Evolutionary conservation across 2,329 filamentous ascomycete genomes (phyloP), one percentile per base, ranked within the genome.

Genomic region (Zasmidium cellare): DNA sequence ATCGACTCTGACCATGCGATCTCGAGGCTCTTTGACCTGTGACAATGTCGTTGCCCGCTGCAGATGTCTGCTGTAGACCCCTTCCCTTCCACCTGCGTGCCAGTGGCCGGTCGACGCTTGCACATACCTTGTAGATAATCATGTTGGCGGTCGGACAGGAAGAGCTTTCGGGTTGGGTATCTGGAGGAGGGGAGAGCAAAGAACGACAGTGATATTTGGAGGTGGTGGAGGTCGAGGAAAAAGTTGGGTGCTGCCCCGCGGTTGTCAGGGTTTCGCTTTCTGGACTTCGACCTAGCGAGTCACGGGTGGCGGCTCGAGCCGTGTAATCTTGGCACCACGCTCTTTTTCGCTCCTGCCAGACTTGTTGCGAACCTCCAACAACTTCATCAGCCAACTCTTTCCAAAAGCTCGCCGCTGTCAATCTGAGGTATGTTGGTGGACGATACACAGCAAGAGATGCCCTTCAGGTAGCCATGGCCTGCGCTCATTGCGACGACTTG

Each of bases 81-180:
- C n/a, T n/a, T n/a, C n/a, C n/a, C n/a, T n/a, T n/a, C n/a, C n/a
- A n/a, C n/a, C n/a, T n/a, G n/a, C n/a, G n/a, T n/a, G n/a, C n/a
- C n/a, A n/a, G n/a, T n/a, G n/a, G n/a, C n/a, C n/a, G n/a, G n/a
- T n/a, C n/a, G n/a, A n/a, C n/a, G n/a, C 46, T 41, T 41, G 35
- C 16, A 69, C 77, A 60, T 62, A 83, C 82, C 77, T 83, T 84
- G 78, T 74, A 84, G 71, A 84, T 84, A 65, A 84, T 82, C 82
- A 84, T 84, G 63, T 69, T 80, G 72, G 67, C 70, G 69, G 65
- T 62, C 14, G 47, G 48, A 23, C 62, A n/a, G 47, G 48, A 23
- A 22, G 50, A 44, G 25, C 49, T 60, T 28, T 55, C 38, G 53
- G 64, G 65, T 65, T 62, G 62, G 63, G n/a, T n/a, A n/a, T 54